These are phyloP conservation scores for Marchantia paleacea DNA, from an alignment of 225 moss, liverwort and hornwort genomes.

Conservation along the genomic window DNA sequence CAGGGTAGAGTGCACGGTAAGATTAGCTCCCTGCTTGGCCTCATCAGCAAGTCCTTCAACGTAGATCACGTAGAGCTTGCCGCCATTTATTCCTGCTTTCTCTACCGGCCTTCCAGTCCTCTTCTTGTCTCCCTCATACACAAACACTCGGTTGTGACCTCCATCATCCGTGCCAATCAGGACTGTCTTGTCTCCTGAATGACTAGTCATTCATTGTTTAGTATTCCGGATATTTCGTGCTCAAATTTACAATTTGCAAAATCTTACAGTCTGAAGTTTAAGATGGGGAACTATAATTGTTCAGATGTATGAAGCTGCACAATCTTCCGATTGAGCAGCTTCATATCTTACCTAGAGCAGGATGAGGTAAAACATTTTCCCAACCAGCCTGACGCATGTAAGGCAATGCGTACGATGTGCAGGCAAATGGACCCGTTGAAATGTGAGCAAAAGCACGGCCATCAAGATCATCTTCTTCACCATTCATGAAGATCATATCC, in stretches of 20 bases:
- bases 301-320: too few species aligned
- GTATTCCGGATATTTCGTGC: too few species aligned
- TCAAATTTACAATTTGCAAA: too few species aligned
- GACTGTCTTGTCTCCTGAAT: constrained; percentile 30
- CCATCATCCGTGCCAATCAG: constrained; percentile 30
- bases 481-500: constrained; percentile 28
- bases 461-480: constrained; percentile 22
- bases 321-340: too few species aligned
- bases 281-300: too few species aligned
- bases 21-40: background rate
- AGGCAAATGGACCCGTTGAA: constrained; percentile 11
- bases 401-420: constrained; percentile 24
- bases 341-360: constrained; percentile 11
- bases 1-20: constrained; percentile 3
- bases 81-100: constrained; percentile 29
- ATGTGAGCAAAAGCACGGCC: constrained; percentile 36
- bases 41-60: constrained; percentile 26
- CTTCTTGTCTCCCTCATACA: constrained; percentile 35
- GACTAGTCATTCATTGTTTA: background rate
- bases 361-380: constrained; percentile 24
- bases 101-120: constrained; percentile 22
- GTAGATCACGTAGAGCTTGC: constrained; percentile 34
- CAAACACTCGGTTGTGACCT: constrained; percentile 37
- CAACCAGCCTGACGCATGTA: constrained; percentile 22
- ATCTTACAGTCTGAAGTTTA: too few species aligned